These are phyloP conservation scores for Poa annua DNA, from an alignment of 176 grass and related monocot species.

Conservation along the genomic window DNA sequence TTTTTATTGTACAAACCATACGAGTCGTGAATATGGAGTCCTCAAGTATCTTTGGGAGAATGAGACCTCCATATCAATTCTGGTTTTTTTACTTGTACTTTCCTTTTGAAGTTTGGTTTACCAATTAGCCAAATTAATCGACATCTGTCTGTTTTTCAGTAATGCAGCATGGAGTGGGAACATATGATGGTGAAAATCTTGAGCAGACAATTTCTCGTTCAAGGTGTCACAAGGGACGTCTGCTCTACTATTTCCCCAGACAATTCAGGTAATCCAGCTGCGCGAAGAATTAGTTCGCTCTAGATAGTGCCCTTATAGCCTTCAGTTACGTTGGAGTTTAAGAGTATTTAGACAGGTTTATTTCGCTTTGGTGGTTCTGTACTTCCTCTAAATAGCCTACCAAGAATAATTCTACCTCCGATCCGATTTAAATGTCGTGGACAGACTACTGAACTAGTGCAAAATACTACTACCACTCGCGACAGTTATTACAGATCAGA, in stretches of 20 bases:
- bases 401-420: background rate
- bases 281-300: constrained; percentile 1
- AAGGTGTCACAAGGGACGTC: constrained; percentile 97
- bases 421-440: no score
- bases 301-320: background rate
- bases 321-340: background rate
- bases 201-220: constrained; percentile 72
- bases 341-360: constrained; percentile 11
- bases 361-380: background rate
- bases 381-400: background rate
- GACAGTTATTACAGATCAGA: no score
- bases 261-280: constrained; percentile 55
- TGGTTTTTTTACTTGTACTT: background rate
- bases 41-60: background rate
- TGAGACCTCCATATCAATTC: background rate
- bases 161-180: constrained; percentile 48
- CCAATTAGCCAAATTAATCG: constrained; percentile 10
- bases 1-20: background rate
- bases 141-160: constrained; percentile 38
- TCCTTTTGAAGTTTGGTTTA: background rate
- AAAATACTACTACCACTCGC: no score
- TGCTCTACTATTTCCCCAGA: constrained; percentile 85
- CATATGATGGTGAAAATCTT: constrained; percentile 58
- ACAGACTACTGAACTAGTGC: no score
- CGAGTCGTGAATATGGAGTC: background rate